Base-by-base conservation (phyloP, 805 yeast genomes). In the Metschnikowia santaceciliae region DNA sequence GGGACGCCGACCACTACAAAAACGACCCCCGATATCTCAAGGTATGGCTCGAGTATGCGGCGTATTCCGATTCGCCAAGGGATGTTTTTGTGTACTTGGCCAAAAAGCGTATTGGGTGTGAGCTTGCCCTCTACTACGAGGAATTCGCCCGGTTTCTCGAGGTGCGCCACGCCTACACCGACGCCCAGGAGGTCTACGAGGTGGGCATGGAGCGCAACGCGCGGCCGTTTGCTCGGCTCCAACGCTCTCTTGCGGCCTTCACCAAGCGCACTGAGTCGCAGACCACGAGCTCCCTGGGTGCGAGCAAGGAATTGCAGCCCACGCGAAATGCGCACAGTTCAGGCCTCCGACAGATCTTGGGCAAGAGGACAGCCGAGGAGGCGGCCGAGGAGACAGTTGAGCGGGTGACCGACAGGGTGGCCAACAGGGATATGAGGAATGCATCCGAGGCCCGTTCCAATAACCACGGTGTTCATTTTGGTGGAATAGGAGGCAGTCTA, bases 21-120 rank as follows among this genome's bases (percentile, higher is more conserved):
- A 86, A 91, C 63, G 97, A 92, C 63, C 82, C 92, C 1, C 69
- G 97, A 44, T 90, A 87, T 61, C 66, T 92, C 46, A 78, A 76
- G 54, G 76, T 90, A 1, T 92, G 99, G 97, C 66, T 91, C 37
- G 83, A 82, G 57, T 90, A 89, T 64, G 81, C 87, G 7, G 78
- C 76, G 22, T 83, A 78, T 60, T 78, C 86, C 1, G 88, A 84
- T 53, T 77, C 84, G 14, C 90, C 91, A 0, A 71, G 81, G 39
- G 91, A 86, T 48, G 74, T 88, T 2, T 90, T 85, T 64, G 74
- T 80, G 5, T 90, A 84, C 61, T 72, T 92, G 67, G 80, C 83
- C 40, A 79, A 84, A 53, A 83, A 85, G 55, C 81, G 77, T 44
- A 88, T 92, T 34, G 98, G 96, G 0, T 63, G 61, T 33, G 74